Percentiles rank a stretch among this genome's conserved stretches.
Evolutionary conservation across 176 grass and related monocot genomes (phyloP).

Genomic region (Hsuehochloa calcarea): DNA sequence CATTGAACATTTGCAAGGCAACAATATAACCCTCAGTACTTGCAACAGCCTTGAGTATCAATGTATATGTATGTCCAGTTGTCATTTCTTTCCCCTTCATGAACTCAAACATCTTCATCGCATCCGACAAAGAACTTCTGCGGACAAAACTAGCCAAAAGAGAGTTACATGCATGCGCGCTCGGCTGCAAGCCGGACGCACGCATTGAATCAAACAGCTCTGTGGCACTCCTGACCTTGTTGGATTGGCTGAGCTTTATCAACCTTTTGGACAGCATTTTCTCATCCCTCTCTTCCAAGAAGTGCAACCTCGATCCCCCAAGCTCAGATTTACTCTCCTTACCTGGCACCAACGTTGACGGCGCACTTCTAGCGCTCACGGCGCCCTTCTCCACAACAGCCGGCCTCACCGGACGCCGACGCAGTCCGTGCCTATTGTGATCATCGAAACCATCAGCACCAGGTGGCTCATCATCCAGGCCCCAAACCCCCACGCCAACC

Average conservation of each 20-base stretch:
- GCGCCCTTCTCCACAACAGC: constrained; percentile 17
- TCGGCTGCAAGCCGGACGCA: constrained; percentile 60
- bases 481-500: constrained; percentile 9
- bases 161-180: constrained; percentile 77
- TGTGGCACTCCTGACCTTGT: constrained; percentile 74
- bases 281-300: constrained; percentile 88
- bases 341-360: neutral
- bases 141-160: constrained; percentile 59
- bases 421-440: constrained; percentile 15
- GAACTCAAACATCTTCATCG: constrained; percentile 61
- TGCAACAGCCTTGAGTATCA: constrained; percentile 76
- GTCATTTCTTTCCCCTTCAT: constrained; percentile 49
- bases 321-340: constrained; percentile 19
- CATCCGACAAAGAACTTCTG: constrained; percentile 39
- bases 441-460: neutral
- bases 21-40: constrained; percentile 38
- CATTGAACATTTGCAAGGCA: constrained; percentile 60
- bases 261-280: constrained; percentile 61
- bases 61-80: constrained; percentile 69
- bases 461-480: constrained; percentile 16
- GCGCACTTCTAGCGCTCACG: neutral
- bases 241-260: constrained; percentile 65
- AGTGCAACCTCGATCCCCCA: constrained; percentile 53
- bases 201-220: constrained; percentile 84
- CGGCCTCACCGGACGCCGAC: constrained; percentile 27